These are phyloP conservation scores for Lippia alba DNA, from an alignment of 305 asterid genomes.

Conservation along the genomic window DNA sequence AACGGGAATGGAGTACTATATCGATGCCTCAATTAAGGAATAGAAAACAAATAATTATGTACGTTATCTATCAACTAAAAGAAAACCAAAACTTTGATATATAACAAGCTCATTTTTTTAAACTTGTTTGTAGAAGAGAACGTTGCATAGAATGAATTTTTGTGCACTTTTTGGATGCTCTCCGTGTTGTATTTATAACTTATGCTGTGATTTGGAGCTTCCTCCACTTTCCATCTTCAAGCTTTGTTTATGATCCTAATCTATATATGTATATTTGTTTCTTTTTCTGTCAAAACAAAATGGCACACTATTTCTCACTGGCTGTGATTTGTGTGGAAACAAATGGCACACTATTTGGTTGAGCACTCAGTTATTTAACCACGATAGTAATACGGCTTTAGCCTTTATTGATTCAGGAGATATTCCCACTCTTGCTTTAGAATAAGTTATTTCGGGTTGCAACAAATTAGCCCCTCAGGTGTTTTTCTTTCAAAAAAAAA, in stretches of 20 bases:
- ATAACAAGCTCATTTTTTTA: neutral
- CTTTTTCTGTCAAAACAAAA: no score
- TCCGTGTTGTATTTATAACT: constrained; percentile 4
- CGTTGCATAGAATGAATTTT: neutral
- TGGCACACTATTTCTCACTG: no score
- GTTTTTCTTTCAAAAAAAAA: no score
- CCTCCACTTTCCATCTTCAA: constrained; percentile 35
- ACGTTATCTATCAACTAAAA: neutral
- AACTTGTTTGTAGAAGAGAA: neutral
- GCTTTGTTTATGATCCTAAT: neutral
- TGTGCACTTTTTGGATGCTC: constrained; percentile 18
- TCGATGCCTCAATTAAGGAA: neutral
- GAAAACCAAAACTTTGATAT: neutral
- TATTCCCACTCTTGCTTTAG: no score
- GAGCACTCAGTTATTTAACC: no score
- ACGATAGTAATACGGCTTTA: no score
- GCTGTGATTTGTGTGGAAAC: neutral
- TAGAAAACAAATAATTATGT: neutral
- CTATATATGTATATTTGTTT: neutral
- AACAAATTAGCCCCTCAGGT: no score
- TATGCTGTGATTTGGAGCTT: neutral
- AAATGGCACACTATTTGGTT: constrained; percentile 14
- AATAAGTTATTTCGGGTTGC: no score
- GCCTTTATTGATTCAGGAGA: no score
- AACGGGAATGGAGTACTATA: no score